Percentiles rank a stretch among this genome's conserved stretches.
These are phyloP conservation scores for Caryopteris hybrid DNA, from an alignment of 305 asterid genomes.

Conservation along the genomic window DNA sequence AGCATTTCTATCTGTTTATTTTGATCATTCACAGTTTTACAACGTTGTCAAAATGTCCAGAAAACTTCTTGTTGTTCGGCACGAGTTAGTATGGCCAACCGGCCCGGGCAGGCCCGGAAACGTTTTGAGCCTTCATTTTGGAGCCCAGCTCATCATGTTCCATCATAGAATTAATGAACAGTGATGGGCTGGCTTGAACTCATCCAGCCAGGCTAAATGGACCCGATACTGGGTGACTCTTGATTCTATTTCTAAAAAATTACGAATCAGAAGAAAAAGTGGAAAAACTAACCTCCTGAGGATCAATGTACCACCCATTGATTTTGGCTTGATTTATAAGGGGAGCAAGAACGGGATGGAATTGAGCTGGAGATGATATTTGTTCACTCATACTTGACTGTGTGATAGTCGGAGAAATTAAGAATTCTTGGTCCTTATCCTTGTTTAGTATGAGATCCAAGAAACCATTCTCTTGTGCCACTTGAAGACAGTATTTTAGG, in stretches of 20 bases:
- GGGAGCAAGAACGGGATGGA: constrained; percentile 34
- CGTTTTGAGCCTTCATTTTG: too few species aligned
- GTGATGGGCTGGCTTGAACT: too few species aligned
- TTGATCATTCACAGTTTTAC: neutral
- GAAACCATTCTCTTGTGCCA: constrained; percentile 71
- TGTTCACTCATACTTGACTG: constrained; percentile 17
- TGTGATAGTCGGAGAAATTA: constrained; percentile 14
- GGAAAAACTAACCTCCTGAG: constrained; percentile 53
- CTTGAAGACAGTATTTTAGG: constrained; percentile 56
- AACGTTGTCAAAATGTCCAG: neutral
- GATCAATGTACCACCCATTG: constrained; percentile 67
- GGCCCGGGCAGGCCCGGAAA: too few species aligned
- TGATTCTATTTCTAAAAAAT: too few species aligned
- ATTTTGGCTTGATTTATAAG: constrained; percentile 45
- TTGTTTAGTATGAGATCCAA: constrained; percentile 51
- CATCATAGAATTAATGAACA: too few species aligned
- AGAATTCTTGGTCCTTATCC: constrained; percentile 26
- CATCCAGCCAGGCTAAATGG: too few species aligned
- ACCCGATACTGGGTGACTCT: too few species aligned
- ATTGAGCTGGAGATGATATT: constrained; percentile 21
- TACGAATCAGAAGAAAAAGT: too few species aligned
- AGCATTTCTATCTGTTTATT: constrained; percentile 45
- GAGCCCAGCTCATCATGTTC: too few species aligned
- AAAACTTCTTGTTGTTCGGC: too few species aligned
- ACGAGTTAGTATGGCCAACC: too few species aligned